Evolutionary conservation across 352 stramenopile species (phyloP), one percentile per base, ranked within the genome.

Genomic region (Phytophthora crassamura): DNA sequence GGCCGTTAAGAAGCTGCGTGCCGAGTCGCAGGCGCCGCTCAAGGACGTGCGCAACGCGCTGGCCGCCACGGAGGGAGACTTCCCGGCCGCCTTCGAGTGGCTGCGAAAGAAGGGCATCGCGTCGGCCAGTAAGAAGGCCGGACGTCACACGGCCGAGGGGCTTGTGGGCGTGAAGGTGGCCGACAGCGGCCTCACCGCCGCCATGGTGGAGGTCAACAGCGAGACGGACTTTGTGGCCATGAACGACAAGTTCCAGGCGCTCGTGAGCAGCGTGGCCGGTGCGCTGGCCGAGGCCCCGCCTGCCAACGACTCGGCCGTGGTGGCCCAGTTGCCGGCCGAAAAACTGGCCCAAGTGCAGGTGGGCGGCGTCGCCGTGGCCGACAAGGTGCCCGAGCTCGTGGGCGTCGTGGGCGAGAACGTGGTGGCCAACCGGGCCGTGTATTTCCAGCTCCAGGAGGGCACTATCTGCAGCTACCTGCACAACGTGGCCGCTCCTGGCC

Each of bases 191-290:
- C 62, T 64, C 33, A 15, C 8, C 25, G 70, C 60, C 8, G 90
- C 90, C 39, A 93, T 98, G 75, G 89, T 98, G 25, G 91, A 98
- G 75, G 82, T 98, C 61, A 98, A 98, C 80, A 97, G 87, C 46
- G 91, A 98, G 77, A 98, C 93, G 25, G 93, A 98, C 74, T 98
- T 98, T 69, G 93, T 98, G 54, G 92, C 90, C 20, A 93, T 92
- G 78, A 97, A 98, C 78, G 89, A 91, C 38, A 94, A 87, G 43
- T 98, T 98, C 78, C 80, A 95, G 64, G 78, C 79, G 46, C 82
- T 94, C 7, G 83, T 91, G 7, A 64, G 65, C 33, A 69, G 80
- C 57, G 72, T 92, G 62, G 77, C 85, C 40, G 59, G 33, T 28
- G 75, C 82, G 18, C 53, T 91, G 30, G 74, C 75, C 14, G 54